Conservation (phyloP, 805 yeast genomes). For the Saturnispora sanitii region DNA sequence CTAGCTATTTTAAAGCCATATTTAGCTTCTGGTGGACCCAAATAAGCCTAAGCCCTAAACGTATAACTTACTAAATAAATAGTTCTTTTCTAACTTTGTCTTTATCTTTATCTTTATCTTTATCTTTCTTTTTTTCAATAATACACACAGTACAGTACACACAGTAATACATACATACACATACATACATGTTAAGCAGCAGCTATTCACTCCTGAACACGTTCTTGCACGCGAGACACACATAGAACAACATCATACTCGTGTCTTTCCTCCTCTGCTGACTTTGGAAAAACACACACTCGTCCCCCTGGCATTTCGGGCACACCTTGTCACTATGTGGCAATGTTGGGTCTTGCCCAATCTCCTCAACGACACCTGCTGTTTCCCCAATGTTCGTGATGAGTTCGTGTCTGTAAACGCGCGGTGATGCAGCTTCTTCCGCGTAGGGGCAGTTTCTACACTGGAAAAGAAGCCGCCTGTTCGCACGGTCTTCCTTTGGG, state of each 20-base stretch:
- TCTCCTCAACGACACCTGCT: slow-evolving; percentile 94
- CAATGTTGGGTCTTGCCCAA: slow-evolving; percentile 94
- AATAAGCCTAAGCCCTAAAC: too few species aligned
- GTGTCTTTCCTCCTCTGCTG: slow-evolving; percentile 95
- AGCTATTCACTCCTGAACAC: slow-evolving; percentile 36
- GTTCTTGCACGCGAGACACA: slow-evolving; percentile 78
- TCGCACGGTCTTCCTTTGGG: slow-evolving; percentile 87
- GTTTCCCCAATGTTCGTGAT: slow-evolving; percentile 89
- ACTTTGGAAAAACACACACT: slow-evolving; percentile 93
- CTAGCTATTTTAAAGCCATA: too few species aligned
- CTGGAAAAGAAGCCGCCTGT: slow-evolving; percentile 67
- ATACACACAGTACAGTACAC: neutral
- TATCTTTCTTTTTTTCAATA: neutral
- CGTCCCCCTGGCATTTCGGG: slow-evolving; percentile 77
- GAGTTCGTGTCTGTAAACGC: slow-evolving; percentile 87
- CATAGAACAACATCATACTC: slow-evolving; percentile 88
- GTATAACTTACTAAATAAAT: too few species aligned
- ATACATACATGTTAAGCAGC: neutral
- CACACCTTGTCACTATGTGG: slow-evolving; percentile 94
- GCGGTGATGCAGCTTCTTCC: slow-evolving; percentile 79
- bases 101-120: neutral
- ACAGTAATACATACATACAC: neutral
- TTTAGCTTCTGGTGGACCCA: too few species aligned
- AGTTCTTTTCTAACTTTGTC: too few species aligned
- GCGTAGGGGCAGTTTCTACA: slow-evolving; percentile 94